phyloP scores from a whole-genome alignment of 768 basidiomycete species.

The Tremella fuciformis region DNA sequence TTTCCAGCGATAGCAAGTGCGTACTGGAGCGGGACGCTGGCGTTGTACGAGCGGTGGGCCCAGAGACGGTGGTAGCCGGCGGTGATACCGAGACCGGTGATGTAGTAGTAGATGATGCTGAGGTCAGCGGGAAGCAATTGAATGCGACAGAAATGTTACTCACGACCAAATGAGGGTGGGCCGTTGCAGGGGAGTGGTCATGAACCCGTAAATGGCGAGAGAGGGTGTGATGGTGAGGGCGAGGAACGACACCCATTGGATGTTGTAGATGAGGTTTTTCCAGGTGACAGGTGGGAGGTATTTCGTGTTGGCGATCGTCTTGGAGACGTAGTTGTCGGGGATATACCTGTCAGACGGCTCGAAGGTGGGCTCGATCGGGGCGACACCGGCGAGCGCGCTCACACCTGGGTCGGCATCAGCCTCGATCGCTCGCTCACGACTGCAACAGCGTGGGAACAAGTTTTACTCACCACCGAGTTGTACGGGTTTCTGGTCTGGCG shows the following conservation, averaged over 20 bases:
- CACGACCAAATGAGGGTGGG: slow-evolving; percentile 66
- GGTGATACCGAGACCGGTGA: slow-evolving; percentile 74
- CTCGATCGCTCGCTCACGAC: background rate
- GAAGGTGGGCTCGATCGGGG: slow-evolving; percentile 43
- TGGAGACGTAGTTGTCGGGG: slow-evolving; percentile 77
- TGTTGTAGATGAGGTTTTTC: slow-evolving; percentile 63
- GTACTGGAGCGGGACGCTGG: slow-evolving; percentile 79
- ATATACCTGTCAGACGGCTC: slow-evolving; percentile 54
- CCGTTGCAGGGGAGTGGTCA: slow-evolving; percentile 61
- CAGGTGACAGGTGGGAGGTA: slow-evolving; percentile 66
- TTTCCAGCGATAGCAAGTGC: slow-evolving; percentile 77
- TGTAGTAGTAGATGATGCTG: slow-evolving; percentile 69
- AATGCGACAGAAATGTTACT: slow-evolving; percentile 11
- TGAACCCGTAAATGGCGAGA: slow-evolving; percentile 70
- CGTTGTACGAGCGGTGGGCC: slow-evolving; percentile 95
- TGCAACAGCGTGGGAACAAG: background rate
- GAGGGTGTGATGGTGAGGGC: slow-evolving; percentile 72
- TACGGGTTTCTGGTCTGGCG: slow-evolving; percentile 27
- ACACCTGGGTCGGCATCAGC: slow-evolving; percentile 21
- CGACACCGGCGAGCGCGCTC: slow-evolving; percentile 32
- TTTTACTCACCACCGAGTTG: slow-evolving; percentile 22
- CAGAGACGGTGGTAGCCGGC: slow-evolving; percentile 91
- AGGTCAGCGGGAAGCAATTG: slow-evolving; percentile 6
- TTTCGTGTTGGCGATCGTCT: slow-evolving; percentile 68
- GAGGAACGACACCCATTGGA: slow-evolving; percentile 66